phyloP scores from a whole-genome alignment of 305 asterid species.

The Salvia sclarea region DNA sequence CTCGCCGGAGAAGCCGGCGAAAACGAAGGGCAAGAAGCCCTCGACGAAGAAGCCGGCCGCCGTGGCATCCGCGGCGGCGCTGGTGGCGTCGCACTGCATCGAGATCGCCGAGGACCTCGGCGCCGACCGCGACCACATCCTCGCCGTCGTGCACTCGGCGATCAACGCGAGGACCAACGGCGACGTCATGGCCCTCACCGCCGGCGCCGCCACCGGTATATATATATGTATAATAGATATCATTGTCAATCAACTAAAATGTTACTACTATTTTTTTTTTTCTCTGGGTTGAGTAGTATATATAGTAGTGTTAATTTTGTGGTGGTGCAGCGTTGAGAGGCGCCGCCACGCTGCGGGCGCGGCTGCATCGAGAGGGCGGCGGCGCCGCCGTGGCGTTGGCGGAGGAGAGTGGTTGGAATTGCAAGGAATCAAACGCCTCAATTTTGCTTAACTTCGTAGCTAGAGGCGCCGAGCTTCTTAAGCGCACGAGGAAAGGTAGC shows the following conservation, averaged over 20 bases:
- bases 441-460: constrained; percentile 57
- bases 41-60: constrained; percentile 49
- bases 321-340: constrained; percentile 66
- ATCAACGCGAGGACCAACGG: constrained; percentile 78
- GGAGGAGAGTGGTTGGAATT: constrained; percentile 50
- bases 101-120: constrained; percentile 91
- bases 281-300: not conserved
- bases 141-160: constrained; percentile 69
- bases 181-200: constrained; percentile 87
- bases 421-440: constrained; percentile 52
- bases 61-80: constrained; percentile 84
- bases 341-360: constrained; percentile 71
- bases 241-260: not conserved
- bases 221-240: no score
- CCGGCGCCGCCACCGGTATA: constrained; percentile 88
- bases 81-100: constrained; percentile 92
- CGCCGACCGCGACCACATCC: constrained; percentile 69
- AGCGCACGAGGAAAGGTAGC: constrained; percentile 84
- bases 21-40: constrained; percentile 34
- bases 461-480: constrained; percentile 75
- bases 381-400: constrained; percentile 43
- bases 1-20: constrained; percentile 42
- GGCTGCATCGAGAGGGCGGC: constrained; percentile 61
- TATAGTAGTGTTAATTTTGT: not conserved
- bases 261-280: not conserved